Base-by-base conservation (phyloP, 1,139 yeast species). In the Diutina catenulata region DNA sequence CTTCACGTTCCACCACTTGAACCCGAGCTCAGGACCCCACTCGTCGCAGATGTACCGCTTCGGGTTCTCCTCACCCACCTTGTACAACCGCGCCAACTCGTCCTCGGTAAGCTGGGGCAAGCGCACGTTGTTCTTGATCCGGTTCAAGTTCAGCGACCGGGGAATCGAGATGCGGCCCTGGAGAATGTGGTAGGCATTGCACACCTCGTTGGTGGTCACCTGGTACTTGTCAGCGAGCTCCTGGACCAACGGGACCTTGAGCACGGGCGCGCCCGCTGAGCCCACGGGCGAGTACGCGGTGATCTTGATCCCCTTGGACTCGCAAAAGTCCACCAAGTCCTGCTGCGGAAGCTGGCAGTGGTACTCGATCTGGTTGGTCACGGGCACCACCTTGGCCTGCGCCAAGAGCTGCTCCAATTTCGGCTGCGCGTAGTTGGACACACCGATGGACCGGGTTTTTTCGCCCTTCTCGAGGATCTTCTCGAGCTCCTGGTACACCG, bases 401-500 rank as follows among this genome's bases (percentile, higher is more conserved):
- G 49, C 40, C 3, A 62, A 55, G 33, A 62, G 48, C 40, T 51
- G 41, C 36, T 48, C 52, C 19, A 60, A 47, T 41, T 47, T 56
- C 3, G 52, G 51, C 35, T 57, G 45, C 2, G 63, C 51, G 40
- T 59, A 60, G 40, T 60, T 60, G 8, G 64, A 59, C 27, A 60
- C 55, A 11, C 66, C 65, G 39, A 60, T 48, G 1, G 63, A 50
- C 41, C 43, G 55, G 3, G 52, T 60, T 40, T 60, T 62, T 7
- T 44, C 43, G 8, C 64, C 57, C 9, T 50, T 49, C 3, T 49
- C 49, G 36, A 56, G 50, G 37, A 73, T 56, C n/a, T 64, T 59
- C 44, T 72, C 74, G 41, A 76, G 43, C 24, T 56, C 58, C 43
- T 65, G 59, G 50, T 72, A 76, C 10, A 74, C 70, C 6, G 62